Evolutionary conservation across 108 stramenopile genomes (phyloP), one percentile per base, ranked within the genome.

Genomic region (Cyclostephanos invisitatus): DNA sequence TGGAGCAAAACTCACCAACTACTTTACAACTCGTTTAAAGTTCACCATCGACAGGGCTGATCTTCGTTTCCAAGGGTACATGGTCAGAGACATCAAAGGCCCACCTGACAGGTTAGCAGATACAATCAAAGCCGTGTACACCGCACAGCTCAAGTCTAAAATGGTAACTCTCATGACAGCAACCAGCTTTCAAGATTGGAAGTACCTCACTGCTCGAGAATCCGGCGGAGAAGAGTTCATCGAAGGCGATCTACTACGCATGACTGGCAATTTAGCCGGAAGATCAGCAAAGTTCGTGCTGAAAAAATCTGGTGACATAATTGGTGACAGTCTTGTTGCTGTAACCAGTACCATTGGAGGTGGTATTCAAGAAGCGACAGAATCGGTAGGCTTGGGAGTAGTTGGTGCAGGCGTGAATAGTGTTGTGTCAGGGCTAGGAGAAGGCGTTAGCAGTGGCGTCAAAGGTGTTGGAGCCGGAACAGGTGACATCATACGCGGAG

Each of bases 181-280:
- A 1, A 86, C 89, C n/a, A 93, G 85, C 67, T 68, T 96, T 37
- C 85, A 96, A 54, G 92, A 96, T 53, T 96, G 95, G 95, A 88
- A 86, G 62, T 81, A 70, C 67, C 84, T 96, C 21, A 85, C 91
- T 17, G 88, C 83, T 46, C 82, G 95, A 46, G 90, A 89, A 27
- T 81, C 80, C 54, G 91, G 95, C 15, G 87, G 90, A 35, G 91
- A 95, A 62, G 89, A 89, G 58, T 91, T 84, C 46, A 83, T 88
- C 2, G 95, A 96, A 66, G 95, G 95, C 1, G 95, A 96, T 58
- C 76, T 96, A 54, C 67, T 93, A 0, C 86, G 95, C 11, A 87
- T 86, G 42, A 86, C 89, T 24, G 95, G 95, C 21, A 92, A 93
- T 64, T 65, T 96, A 14, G 87, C 89, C 17, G 95, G 95, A 37